These are phyloP conservation scores for Fulvia fulva DNA, from an alignment of 2,329 filamentous ascomycete species.

Conservation along the genomic window DNA sequence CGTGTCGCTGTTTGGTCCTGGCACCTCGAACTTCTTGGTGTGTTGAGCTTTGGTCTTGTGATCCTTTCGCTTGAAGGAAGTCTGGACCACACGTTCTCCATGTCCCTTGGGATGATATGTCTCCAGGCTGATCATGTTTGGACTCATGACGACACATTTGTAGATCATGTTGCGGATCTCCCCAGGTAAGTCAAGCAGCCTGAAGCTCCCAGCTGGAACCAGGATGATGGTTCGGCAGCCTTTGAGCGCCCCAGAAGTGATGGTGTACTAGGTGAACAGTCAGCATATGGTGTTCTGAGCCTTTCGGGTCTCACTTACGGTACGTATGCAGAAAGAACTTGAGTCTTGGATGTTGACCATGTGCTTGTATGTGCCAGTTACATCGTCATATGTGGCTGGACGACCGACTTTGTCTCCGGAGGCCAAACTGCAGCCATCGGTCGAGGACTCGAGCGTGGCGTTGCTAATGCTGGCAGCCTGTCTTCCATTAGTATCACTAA, in stretches of 20 bases:
- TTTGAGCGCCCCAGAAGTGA: background rate
- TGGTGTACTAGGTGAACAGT: background rate
- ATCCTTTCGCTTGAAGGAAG: too few relatives aligned
- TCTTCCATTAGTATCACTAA: too few relatives aligned
- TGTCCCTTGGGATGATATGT: too few relatives aligned
- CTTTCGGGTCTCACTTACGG: background rate
- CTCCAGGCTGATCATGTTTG: too few relatives aligned
- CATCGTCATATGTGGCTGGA: background rate
- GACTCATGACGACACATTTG: background rate
- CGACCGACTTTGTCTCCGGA: background rate
- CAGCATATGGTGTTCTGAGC: too few relatives aligned
- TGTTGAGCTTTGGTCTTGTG: too few relatives aligned
- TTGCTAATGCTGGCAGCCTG: too few relatives aligned
- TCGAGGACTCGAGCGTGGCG: too few relatives aligned
- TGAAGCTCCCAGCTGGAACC: background rate
- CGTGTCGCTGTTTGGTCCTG: background rate
- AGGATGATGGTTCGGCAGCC: slow-evolving; percentile 2
- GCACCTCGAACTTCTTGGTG: slow-evolving; percentile 1
- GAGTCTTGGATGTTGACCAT: background rate
- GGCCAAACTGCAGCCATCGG: background rate
- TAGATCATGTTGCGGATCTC: slow-evolving; percentile 9
- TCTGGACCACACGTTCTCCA: background rate
- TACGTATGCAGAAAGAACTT: background rate
- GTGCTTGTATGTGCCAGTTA: background rate
- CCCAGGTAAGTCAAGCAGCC: background rate